A percentile compares a stretch with the other conserved stretches of the same genome.
Conservation (phyloP, 768 basidiomycete species). For the Suillus subluteus region DNA sequence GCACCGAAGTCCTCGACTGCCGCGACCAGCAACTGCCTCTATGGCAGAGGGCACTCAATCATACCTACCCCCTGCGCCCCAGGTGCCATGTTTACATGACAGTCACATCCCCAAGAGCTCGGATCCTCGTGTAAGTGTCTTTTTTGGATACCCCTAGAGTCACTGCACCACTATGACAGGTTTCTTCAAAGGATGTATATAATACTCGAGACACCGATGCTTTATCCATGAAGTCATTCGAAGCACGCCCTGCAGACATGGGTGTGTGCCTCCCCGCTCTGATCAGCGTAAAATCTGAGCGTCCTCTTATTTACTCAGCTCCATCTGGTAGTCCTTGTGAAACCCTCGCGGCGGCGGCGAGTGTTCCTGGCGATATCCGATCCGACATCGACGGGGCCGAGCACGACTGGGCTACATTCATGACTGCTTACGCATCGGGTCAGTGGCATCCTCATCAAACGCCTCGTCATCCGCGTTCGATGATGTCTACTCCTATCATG, state of each 20-base stretch:
- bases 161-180: background rate
- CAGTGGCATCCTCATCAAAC: slow-evolving; percentile 80
- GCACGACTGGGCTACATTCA: slow-evolving; percentile 77
- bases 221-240: slow-evolving; percentile 5
- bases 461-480: slow-evolving; percentile 57
- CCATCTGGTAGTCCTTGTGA: slow-evolving; percentile 4
- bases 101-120: background rate
- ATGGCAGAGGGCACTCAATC: slow-evolving; percentile 42
- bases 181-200: slow-evolving; percentile 2
- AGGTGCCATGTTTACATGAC: background rate
- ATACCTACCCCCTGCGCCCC: slow-evolving; percentile 46
- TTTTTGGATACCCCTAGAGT: too few relatives aligned
- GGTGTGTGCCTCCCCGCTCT: background rate
- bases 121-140: slow-evolving; percentile 4
- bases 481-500: slow-evolving; percentile 23
- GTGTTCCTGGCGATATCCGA: background rate
- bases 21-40: slow-evolving; percentile 49
- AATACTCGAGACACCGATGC: background rate
- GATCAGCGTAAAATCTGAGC: background rate
- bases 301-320: background rate
- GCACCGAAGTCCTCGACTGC: slow-evolving; percentile 32
- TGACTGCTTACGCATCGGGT: slow-evolving; percentile 74
- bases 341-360: background rate
- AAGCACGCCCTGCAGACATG: background rate
- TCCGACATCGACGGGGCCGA: slow-evolving; percentile 31